Evolutionary conservation across 2,329 filamentous ascomycete species (phyloP).

Genomic region (Cordyceps cateniannulata): DNA sequence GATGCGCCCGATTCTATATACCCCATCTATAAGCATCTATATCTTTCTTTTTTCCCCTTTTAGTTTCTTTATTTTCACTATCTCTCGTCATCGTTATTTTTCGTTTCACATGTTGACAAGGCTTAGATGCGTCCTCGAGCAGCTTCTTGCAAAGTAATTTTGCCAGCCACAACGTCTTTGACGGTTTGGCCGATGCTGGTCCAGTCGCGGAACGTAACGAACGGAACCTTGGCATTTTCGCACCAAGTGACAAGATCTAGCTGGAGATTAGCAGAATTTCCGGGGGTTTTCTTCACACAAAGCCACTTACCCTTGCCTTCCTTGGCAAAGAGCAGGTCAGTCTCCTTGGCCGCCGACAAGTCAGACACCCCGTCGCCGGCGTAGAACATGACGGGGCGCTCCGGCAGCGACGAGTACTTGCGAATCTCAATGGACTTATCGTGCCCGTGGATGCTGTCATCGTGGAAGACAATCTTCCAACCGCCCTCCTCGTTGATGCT

Average conservation of each 20-base stretch:
- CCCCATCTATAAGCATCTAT: background rate
- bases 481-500: constrained; percentile 71
- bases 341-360: constrained; percentile 85
- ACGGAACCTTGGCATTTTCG: constrained; percentile 75
- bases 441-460: constrained; percentile 87
- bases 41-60: background rate
- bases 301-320: constrained; percentile 64
- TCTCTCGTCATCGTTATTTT: background rate
- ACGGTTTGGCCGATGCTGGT: constrained; percentile 68
- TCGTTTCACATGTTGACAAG: background rate
- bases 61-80: background rate
- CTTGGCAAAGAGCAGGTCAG: constrained; percentile 90
- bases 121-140: constrained; percentile 42
- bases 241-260: constrained; percentile 83
- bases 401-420: constrained; percentile 71
- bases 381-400: constrained; percentile 83
- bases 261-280: background rate
- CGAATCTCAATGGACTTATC: constrained; percentile 92
- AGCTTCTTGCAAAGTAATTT: constrained; percentile 62
- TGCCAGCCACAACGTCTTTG: constrained; percentile 69
- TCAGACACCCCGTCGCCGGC: constrained; percentile 93
- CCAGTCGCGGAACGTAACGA: constrained; percentile 84
- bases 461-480: constrained; percentile 84
- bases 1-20: background rate
- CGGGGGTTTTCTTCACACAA: no score